Percentiles rank a stretch among this genome's conserved stretches.
Evolutionary conservation across 371 early-diverging fungal species (phyloP).

Genomic region (Apophysomyces ossiformis): DNA sequence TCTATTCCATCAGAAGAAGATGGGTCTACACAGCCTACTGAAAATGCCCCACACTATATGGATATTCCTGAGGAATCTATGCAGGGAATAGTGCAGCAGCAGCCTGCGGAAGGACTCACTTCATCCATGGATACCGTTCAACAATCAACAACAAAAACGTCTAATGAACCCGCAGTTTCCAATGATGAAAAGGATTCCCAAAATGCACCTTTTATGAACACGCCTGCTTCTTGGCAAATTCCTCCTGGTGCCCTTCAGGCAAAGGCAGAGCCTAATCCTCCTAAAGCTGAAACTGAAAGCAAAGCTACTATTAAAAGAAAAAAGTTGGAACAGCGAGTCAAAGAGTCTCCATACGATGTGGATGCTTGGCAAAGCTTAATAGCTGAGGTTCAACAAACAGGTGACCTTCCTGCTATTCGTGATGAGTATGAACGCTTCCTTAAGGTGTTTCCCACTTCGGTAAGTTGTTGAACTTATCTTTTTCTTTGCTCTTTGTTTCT

Average conservation of each 20-base stretch:
- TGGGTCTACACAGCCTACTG: background rate
- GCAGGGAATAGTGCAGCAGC: background rate
- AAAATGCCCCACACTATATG: background rate
- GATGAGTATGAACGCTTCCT: conserved; percentile 77
- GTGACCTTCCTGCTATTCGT: conserved; percentile 65
- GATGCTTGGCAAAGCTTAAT: conserved; percentile 76
- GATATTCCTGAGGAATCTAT: background rate
- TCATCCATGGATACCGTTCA: background rate
- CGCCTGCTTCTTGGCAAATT: conserved; percentile 64
- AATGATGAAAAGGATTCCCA: conserved; percentile 3
- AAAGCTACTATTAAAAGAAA: conserved; percentile 52
- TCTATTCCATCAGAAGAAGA: background rate
- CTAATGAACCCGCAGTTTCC: background rate
- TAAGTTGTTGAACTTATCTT: conserved; percentile 54
- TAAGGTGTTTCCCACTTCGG: conserved; percentile 85
- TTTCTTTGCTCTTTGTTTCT: conserved; percentile 17
- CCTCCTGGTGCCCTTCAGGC: conserved; percentile 51
- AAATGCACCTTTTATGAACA: conserved; percentile 28
- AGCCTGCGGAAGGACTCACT: background rate
- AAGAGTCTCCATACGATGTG: conserved; percentile 61
- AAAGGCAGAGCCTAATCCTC: conserved; percentile 14
- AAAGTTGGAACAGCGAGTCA: conserved; percentile 56
- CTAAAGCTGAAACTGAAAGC: conserved; percentile 20
- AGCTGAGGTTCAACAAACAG: conserved; percentile 59
- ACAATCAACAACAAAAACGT: background rate